Base-by-base conservation (phyloP, 2,329 filamentous ascomycete genomes). In the Fusarium luffae region DNA sequence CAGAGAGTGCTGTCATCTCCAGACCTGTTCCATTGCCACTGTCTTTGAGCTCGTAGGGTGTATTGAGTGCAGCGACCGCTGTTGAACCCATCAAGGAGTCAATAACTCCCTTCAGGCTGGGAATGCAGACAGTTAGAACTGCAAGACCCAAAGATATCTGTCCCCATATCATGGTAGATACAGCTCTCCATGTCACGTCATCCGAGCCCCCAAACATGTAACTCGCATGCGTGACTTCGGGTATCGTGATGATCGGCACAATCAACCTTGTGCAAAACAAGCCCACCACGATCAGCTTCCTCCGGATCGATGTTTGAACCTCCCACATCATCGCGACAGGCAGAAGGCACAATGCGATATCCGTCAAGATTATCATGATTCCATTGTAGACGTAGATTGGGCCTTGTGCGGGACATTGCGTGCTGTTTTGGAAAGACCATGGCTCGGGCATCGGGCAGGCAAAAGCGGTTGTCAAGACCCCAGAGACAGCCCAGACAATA, bases 261-360 rank as follows among this genome's bases (percentile, higher is more conserved):
- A 74, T 61, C 13, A 74, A 48, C 23, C 72, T 68, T 18, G 63
- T 68, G n/a, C 71, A 60, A 30, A 74, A 74, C 0, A 74, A 40
- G 9, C 54, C 51, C 54, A 70, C 66, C 37, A 74, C 68, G 19
- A 74, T 66, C 1, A 44, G 1, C 27, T 74, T 74, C 40, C 72
- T 63, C 18, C 58, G 52, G 3, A 48, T n/a, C 2, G 68, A 66
- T 11, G 72, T 74, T 16, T 74, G 70, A 3, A 74, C 72, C 1
- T 68, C 50, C 72, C 72, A 74, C 72, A 74, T 74, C 72, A 74
- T 74, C 7, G 66, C 68, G 1, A 74, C 65, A 0, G 72, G 72
- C 2, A 74, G 30, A 2, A 66, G 2, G 2, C 72, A 74, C 3
- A 74, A 21, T 3, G 63, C 54, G 0, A 74, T 4, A 3, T 74